Evolutionary conservation across 768 basidiomycete genomes (phyloP), one percentile per base, ranked within the genome.

Genomic region (Tulasnella sp.): DNA sequence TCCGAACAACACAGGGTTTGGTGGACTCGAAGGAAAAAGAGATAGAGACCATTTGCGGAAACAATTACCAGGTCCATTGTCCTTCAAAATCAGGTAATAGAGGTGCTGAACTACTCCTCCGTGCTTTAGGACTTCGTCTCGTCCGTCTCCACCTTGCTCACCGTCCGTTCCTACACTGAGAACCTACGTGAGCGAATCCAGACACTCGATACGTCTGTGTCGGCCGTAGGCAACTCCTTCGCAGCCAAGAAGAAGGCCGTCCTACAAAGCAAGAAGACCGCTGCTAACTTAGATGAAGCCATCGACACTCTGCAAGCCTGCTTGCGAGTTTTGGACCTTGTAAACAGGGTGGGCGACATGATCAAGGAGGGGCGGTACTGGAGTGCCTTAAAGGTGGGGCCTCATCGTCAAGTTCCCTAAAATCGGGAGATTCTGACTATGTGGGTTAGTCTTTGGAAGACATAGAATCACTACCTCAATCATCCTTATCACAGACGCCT

Each of bases 281-380:
- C 91, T 3, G 80, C 85, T 9, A 93, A 98, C 71, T 76, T 99
- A 44, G 96, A 99, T 71, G 92, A 97, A 70, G 90, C 90, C 15
- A 92, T 99, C 64, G 96, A 98, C 68, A 89, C 90, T 7, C 73
- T 98, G 11, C 93, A 98, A 71, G 87, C 90, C 12, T 94, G 89
- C 67, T 73, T 99, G 61, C 82, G 92, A 60, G 83, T 98, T 3
- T 74, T 99, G 63, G 96, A 99, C 68, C 84, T 96, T 60, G 85
- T 96, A 12, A 81, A 92, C 70, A 82, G 92, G 45, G 91, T 98
- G 51, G 84, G 88, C 31, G 83, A 90, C 69, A 92, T 98, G 84
- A 87, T 99, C 66, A 80, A 81, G 66, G 84, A 92, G 66, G 87
- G 88, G 55, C 92, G 86, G 74, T 97, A 92, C 72, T 98, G 92